A percentile compares a stretch with the other conserved stretches of the same genome.
Evolutionary conservation across 2,329 filamentous ascomycete species (phyloP).

Genomic region (Fusarium subglutinans): DNA sequence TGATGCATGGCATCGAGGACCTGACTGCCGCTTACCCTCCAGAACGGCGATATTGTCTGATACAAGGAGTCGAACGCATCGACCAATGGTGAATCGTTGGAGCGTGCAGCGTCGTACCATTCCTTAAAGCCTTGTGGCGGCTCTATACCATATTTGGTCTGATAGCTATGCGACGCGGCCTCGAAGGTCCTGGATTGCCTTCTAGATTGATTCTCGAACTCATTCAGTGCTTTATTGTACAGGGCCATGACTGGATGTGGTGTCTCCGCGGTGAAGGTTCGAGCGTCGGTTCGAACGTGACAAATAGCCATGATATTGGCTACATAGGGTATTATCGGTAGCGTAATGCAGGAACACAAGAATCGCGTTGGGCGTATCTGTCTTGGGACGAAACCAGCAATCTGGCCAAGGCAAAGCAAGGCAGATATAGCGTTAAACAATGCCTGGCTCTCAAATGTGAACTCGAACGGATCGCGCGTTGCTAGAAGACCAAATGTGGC

Average conservation of each 20-base stretch:
- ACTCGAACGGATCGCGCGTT: not conserved
- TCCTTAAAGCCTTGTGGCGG: slow-evolving; percentile 57
- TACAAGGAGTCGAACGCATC: slow-evolving; percentile 60
- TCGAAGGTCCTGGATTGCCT: slow-evolving; percentile 51
- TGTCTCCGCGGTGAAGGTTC: not conserved
- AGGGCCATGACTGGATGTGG: slow-evolving; percentile 26
- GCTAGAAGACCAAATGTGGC: not conserved
- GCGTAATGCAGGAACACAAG: not conserved
- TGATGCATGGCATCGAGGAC: slow-evolving; percentile 43
- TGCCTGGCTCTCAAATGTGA: not conserved
- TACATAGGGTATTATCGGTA: not conserved
- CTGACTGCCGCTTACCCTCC: slow-evolving; percentile 48
- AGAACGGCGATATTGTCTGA: slow-evolving; percentile 52
- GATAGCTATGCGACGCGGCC: slow-evolving; percentile 53
- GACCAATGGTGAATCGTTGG: slow-evolving; percentile 54
- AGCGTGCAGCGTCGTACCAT: slow-evolving; percentile 56
- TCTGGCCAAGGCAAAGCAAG: not conserved
- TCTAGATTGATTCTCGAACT: slow-evolving; percentile 46
- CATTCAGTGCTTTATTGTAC: slow-evolving; percentile 38
- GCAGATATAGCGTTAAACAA: not conserved
- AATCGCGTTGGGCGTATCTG: not conserved
- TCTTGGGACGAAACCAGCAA: not conserved
- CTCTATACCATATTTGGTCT: slow-evolving; percentile 51
- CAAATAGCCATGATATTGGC: not conserved
- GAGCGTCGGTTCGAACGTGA: not conserved